Evolutionary conservation across 2,329 filamentous ascomycete species (phyloP).

Genomic region (Emmonsiellopsis sp.): DNA sequence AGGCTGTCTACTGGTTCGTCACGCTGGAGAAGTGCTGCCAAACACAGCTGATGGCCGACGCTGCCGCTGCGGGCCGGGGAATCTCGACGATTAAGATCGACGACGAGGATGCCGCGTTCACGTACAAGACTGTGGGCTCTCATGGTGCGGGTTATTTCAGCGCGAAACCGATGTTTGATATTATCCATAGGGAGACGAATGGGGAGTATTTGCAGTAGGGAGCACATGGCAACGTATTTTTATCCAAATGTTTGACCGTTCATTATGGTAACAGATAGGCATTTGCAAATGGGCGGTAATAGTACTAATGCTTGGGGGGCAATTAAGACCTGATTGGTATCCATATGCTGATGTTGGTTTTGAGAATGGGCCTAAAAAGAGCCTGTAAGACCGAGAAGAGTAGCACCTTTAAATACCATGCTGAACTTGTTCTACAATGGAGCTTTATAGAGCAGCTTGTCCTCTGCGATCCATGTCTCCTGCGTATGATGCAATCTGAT

Average conservation of each 20-base stretch:
- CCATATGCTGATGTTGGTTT: too few relatives aligned
- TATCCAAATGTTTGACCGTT: not conserved
- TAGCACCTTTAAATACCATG: too few relatives aligned
- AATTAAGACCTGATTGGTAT: too few relatives aligned
- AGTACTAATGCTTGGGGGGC: too few relatives aligned
- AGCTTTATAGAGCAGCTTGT: too few relatives aligned
- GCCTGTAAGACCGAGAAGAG: too few relatives aligned
- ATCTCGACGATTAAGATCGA: constrained; percentile 56
- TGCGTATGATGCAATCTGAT: too few relatives aligned
- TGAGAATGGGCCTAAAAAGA: too few relatives aligned
- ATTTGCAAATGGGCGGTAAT: too few relatives aligned
- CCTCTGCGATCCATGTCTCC: too few relatives aligned
- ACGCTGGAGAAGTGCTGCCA: constrained; percentile 46
- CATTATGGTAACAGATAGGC: too few relatives aligned
- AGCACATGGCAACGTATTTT: not conserved
- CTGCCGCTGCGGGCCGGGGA: constrained; percentile 47
- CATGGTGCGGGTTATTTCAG: constrained; percentile 58
- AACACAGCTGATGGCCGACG: constrained; percentile 44
- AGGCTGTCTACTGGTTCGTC: constrained; percentile 45
- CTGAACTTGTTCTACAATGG: too few relatives aligned
- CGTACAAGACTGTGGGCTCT: constrained; percentile 55
- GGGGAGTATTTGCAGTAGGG: constrained; percentile 44
- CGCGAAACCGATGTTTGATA: constrained; percentile 61
- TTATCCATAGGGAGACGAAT: constrained; percentile 52
- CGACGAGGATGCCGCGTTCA: constrained; percentile 58